A percentile compares a stretch with the other conserved stretches of the same genome.
Conservation (phyloP, 768 basidiomycete genomes). For the Naganishia onofrii region DNA sequence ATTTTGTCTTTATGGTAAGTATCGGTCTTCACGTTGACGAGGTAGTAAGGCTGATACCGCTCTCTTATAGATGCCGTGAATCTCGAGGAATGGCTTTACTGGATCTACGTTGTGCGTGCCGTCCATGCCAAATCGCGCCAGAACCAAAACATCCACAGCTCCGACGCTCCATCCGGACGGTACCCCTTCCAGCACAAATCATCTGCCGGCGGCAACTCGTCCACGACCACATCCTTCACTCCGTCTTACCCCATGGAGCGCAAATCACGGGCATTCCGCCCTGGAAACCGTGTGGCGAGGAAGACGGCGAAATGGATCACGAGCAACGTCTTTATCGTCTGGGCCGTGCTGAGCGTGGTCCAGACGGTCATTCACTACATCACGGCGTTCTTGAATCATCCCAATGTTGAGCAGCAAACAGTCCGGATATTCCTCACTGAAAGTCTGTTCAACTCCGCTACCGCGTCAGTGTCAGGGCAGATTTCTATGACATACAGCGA, state of each 20-base stretch:
- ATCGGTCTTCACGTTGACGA: neutral
- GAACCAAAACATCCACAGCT: neutral
- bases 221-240: neutral
- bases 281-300: neutral
- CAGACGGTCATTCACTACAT: slow-evolving; percentile 22
- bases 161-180: neutral
- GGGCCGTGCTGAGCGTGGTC: neutral
- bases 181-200: neutral
- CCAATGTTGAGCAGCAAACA: neutral
- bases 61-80: slow-evolving; percentile 1
- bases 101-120: slow-evolving; percentile 19
- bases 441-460: slow-evolving; percentile 8
- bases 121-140: slow-evolving; percentile 18
- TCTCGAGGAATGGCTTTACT: slow-evolving; percentile 19
- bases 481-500: neutral
- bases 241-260: neutral
- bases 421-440: slow-evolving; percentile 24
- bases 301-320: slow-evolving; percentile 22
- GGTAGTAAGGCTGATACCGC: neutral
- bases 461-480: slow-evolving; percentile 10
- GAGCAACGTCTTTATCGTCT: slow-evolving; percentile 22
- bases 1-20: slow-evolving; percentile 8
- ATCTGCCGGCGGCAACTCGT: neutral
- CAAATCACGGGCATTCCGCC: neutral
- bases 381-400: slow-evolving; percentile 3